Base-by-base conservation (phyloP, 116 monocot genomes). In the Trichopus zeylanicus region DNA sequence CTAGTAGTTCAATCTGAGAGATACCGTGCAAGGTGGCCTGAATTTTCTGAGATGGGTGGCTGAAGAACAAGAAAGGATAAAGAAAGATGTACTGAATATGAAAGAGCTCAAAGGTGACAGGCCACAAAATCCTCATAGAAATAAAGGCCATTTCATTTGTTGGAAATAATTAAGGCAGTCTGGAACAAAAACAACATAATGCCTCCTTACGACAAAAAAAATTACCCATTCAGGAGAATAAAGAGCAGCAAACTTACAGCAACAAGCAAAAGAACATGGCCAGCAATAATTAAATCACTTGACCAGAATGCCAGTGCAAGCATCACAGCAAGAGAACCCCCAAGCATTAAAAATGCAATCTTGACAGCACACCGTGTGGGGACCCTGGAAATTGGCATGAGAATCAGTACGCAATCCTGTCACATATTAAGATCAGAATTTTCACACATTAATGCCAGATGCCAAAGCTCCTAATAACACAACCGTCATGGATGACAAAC, bases 401-500 rank as follows among this genome's bases (percentile, higher is more conserved):
- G 12, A 4, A 55, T 26, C n/a, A 64, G 26, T 51, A 52, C 29
- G 26, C 23, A 16, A 31, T 49, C 26, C 16, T 20, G 26, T 39
- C 16, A 22, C 13, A 9, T 7, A 47, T 22, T 7, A 49, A 49
- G 19, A 3, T 7, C 18, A 48, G 1, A n/a, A 48, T 5, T 20
- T 60, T 69, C 85, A 0, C 5, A 93, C 93, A 66, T 93, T 93
- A 27, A 93, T 89, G 60, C 93, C 93, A 35, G 93, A 63, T 61
- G 93, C 72, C 60, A 93, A 70, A 63, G 93, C 93, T 62, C 93
- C 93, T 70, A 89, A 34, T 62, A 93, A 39, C 33, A 93, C 93
- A 62, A 89, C 93, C 48, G 85, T 60, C 46, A 79, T 67, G 56
- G 93, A 80, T 56, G 93, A 93, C 19, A 93, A 6, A 10, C 63